A percentile compares a stretch with the other conserved stretches of the same genome.
phyloP scores from a whole-genome alignment of 2,329 filamentous ascomycete genomes.

The Colletotrichum theobromicola region DNA sequence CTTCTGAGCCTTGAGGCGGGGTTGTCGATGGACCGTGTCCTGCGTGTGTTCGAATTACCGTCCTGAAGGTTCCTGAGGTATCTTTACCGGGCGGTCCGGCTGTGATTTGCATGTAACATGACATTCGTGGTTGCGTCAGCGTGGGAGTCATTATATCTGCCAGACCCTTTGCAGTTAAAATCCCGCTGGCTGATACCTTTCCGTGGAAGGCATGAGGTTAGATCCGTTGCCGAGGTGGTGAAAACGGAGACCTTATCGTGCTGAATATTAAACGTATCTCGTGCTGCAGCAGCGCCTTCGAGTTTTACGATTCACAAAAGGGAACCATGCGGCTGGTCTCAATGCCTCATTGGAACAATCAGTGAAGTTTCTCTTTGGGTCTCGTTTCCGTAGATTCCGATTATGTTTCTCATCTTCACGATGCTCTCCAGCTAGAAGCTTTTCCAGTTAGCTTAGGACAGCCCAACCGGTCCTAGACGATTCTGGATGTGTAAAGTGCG shows the following conservation, averaged over 20 bases:
- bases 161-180: background rate
- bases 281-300: background rate
- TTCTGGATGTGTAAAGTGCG: background rate
- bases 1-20: too few species aligned
- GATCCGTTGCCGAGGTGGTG: accelerated
- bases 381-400: background rate
- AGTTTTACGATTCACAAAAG: background rate
- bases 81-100: too few species aligned
- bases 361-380: accelerated
- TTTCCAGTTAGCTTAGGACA: background rate
- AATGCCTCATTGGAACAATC: accelerated
- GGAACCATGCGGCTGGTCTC: accelerated
- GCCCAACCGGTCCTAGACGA: too few species aligned
- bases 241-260: accelerated
- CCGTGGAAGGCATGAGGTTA: accelerated
- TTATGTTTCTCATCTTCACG: accelerated
- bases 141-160: background rate
- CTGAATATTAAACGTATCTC: accelerated
- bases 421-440: background rate
- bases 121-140: background rate
- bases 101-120: background rate
- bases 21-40: too few species aligned
- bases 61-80: too few species aligned
- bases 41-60: too few species aligned
- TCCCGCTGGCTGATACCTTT: accelerated